Base-by-base conservation (phyloP, 2,329 filamentous ascomycete genomes). In the Colletotrichum tropicale region DNA sequence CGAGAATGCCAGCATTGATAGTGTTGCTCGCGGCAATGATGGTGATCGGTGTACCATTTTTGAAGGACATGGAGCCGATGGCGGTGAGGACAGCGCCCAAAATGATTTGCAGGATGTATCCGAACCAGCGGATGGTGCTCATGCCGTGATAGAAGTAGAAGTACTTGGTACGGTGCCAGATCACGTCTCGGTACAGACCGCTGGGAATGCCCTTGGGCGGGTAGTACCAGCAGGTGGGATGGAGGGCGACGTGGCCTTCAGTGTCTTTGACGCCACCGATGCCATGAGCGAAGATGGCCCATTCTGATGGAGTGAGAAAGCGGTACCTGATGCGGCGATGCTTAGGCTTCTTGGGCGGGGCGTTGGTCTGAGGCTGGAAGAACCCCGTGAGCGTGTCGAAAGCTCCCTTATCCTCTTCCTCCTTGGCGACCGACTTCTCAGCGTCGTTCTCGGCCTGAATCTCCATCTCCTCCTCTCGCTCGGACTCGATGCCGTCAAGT, bases 21-120 rank as follows among this genome's bases (percentile, higher is more conserved):
- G 89, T 91, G 79, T 90, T 90, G 73, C 85, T 78, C 8, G 87
- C 88, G 2, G 87, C 89, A 9, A 90, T 85, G n/a, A 86, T 75
- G 4, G 89, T 78, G 71, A 90, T 88, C 18, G 84, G 80, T 2
- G 82, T 85, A 15, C 86, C 85, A 15, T 85, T 71, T 15, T 81
- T 74, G 28, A 79, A 73, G 9, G 85, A 82, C 67, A 87, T 79
- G 8, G 88, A 86, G 7, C 88, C 88, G 13, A 90, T 85, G 6
- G 88, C 88, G 0, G 89, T 90, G 70, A 91, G 80, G 12, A 84
- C 81, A 6, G 89, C 88, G 52, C 87, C 87, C 52, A 90, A 79
- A 26, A 88, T 82, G 74, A 91, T 84, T 78, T 91, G 89, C 3
- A 86, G 43, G 8, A 90, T 79, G 85, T 90, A 86, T 36, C 90